Evolutionary conservation across 2,329 filamentous ascomycete genomes (phyloP).

Genomic region (Trichoderma sp.): DNA sequence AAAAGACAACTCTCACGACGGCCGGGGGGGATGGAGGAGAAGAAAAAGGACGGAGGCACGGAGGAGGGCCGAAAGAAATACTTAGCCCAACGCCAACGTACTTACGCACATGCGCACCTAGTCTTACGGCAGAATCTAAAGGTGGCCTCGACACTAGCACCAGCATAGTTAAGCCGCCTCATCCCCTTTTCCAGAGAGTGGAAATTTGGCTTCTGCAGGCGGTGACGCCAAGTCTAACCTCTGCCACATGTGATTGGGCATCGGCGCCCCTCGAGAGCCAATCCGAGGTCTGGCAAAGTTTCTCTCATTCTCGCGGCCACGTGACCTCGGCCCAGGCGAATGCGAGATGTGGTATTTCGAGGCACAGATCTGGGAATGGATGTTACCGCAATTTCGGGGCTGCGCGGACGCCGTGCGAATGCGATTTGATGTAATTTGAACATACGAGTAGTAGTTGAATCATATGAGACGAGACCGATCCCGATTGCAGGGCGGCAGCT

Average conservation of each 20-base stretch:
- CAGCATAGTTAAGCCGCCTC: not conserved
- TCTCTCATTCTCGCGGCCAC: not conserved
- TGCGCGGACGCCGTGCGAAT: constrained; percentile 4
- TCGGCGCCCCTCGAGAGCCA: not conserved
- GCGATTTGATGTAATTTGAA: not conserved
- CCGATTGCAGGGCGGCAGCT: not conserved
- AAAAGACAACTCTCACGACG: constrained; percentile 18
- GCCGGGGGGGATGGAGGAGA: constrained; percentile 27
- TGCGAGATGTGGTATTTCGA: not conserved
- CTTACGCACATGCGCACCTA: not conserved
- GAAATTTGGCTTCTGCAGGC: constrained; percentile 22
- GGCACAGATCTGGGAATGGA: not conserved
- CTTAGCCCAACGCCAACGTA: not conserved
- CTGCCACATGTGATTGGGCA: constrained; percentile 35
- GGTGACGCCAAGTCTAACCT: not conserved
- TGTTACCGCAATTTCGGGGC: constrained; percentile 14
- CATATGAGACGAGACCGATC: not conserved
- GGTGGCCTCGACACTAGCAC: not conserved
- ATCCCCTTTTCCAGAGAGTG: constrained; percentile 21
- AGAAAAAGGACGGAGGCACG: not conserved
- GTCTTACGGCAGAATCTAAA: not conserved
- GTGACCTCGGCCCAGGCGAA: constrained; percentile 5
- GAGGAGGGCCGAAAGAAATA: constrained; percentile 25
- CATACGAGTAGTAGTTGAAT: not conserved
- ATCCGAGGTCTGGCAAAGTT: constrained; percentile 19